A percentile compares a stretch with the other conserved stretches of the same genome.
Evolutionary conservation across 345 rosid genomes (phyloP).

Genomic region (Pistacia vera): DNA sequence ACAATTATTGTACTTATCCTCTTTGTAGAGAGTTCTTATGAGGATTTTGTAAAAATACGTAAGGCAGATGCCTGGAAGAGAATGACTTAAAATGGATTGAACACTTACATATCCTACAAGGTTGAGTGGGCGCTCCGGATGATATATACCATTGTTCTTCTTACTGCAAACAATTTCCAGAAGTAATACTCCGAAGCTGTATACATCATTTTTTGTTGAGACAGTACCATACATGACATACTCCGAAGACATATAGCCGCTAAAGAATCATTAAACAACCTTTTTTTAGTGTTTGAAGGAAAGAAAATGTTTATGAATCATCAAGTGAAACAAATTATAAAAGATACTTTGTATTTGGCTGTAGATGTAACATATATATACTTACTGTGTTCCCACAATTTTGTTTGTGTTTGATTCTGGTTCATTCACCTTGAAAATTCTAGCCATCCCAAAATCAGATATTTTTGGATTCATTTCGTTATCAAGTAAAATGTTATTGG

Average conservation of each 20-base stretch:
- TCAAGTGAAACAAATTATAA: background rate
- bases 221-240: constrained; percentile 14
- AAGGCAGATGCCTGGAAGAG: no score
- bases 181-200: constrained; percentile 22
- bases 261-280: background rate
- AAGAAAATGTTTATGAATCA: background rate
- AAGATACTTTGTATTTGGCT: background rate
- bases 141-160: background rate
- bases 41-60: no score
- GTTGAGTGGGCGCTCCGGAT: constrained; percentile 9
- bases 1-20: background rate
- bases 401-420: constrained; percentile 10
- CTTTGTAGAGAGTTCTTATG: no score
- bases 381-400: constrained; percentile 23
- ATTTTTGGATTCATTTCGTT: constrained; percentile 20
- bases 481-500: constrained; percentile 20
- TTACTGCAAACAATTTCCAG: constrained; percentile 18
- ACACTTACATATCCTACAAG: constrained; percentile 21
- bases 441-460: constrained; percentile 19
- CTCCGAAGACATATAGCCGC: constrained; percentile 21
- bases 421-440: constrained; percentile 1
- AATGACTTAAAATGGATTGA: background rate
- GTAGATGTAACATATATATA: background rate
- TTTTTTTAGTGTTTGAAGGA: background rate
- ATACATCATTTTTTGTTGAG: constrained; percentile 14